Conservation (phyloP, 768 basidiomycete genomes). For the Glaciozyma martinii region DNA sequence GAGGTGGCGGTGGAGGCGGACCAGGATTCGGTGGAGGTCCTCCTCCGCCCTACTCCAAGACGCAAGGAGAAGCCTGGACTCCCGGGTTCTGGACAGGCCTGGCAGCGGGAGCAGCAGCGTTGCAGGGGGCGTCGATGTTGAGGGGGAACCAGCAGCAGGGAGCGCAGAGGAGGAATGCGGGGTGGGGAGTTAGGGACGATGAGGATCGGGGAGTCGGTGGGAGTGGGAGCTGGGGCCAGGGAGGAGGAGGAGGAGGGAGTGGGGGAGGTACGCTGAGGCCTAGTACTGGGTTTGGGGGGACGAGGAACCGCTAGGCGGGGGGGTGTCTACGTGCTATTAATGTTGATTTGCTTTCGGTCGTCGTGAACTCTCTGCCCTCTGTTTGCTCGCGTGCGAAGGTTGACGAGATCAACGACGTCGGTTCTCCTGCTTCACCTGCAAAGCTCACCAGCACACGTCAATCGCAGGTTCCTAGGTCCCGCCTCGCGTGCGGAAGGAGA, state of each 20-base stretch:
- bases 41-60: slow-evolving; percentile 44
- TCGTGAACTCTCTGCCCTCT: not conserved
- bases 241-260: not conserved
- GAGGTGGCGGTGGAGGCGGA: not conserved
- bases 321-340: not conserved
- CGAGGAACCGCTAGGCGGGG: slow-evolving; percentile 39
- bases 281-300: slow-evolving; percentile 73
- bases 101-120: slow-evolving; percentile 49
- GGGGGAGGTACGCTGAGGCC: slow-evolving; percentile 48
- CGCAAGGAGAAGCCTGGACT: slow-evolving; percentile 43
- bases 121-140: slow-evolving; percentile 9
- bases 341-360: not conserved
- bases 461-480: too few species aligned
- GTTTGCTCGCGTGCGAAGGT: too few species aligned
- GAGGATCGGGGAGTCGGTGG: slow-evolving; percentile 16
- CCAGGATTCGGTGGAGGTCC: slow-evolving; percentile 47
- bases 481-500: too few species aligned
- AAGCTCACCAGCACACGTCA: too few species aligned
- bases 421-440: too few species aligned
- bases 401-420: too few species aligned
- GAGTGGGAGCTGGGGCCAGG: slow-evolving; percentile 4
- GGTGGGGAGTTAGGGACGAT: slow-evolving; percentile 34
- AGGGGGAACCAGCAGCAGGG: slow-evolving; percentile 33
- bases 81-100: slow-evolving; percentile 85
- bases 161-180: slow-evolving; percentile 52